phyloP scores from a whole-genome alignment of 2,329 filamentous ascomycete genomes.

The Epichloe sylvatica region DNA sequence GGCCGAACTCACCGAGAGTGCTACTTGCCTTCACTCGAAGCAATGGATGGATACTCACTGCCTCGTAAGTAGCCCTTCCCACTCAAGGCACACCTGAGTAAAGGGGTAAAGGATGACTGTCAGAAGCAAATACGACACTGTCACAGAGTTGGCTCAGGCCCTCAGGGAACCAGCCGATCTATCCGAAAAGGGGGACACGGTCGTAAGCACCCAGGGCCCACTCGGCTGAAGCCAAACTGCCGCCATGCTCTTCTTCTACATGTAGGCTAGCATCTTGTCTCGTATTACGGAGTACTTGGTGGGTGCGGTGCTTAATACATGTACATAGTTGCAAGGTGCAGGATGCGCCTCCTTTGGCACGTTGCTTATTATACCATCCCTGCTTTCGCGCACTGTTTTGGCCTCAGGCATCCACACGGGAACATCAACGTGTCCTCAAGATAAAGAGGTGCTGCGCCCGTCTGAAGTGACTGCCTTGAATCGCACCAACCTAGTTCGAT shows the following conservation, averaged over 20 bases:
- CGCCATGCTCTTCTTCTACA: neutral
- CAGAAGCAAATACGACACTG: too few species aligned
- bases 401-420: constrained; percentile 18
- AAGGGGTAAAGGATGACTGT: too few species aligned
- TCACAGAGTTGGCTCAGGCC: too few species aligned
- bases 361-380: neutral
- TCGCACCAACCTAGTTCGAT: neutral
- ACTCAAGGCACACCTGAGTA: neutral
- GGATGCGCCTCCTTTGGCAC: too few species aligned
- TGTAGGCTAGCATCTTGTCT: neutral
- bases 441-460: constrained; percentile 5
- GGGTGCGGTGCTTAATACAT: neutral
- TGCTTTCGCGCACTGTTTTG: constrained; percentile 7
- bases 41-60: neutral
- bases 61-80: neutral
- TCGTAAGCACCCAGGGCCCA: neutral
- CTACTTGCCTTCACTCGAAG: neutral
- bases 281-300: neutral
- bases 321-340: neutral
- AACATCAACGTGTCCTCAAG: constrained; percentile 19
- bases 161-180: too few species aligned
- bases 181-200: too few species aligned
- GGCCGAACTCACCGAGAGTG: neutral
- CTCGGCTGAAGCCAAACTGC: neutral
- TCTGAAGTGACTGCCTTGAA: neutral